These are phyloP conservation scores for Aspergillus luchuensis DNA, from an alignment of 2,329 filamentous ascomycete genomes.

Conservation along the genomic window DNA sequence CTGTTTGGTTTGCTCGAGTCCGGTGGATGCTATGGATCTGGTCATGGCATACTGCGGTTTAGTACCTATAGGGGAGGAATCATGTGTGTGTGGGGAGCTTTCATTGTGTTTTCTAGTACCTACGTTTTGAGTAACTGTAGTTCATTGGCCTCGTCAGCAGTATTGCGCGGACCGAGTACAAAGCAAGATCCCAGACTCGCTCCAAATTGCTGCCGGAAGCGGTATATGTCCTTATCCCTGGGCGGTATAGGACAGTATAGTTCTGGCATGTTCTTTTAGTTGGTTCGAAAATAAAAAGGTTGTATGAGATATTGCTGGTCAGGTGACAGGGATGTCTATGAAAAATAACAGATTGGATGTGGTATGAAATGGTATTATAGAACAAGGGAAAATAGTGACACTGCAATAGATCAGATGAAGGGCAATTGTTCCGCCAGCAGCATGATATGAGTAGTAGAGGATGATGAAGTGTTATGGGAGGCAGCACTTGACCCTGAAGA, in stretches of 20 bases:
- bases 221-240: constrained; percentile 35
- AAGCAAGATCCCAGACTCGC: constrained; percentile 62
- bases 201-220: constrained; percentile 63
- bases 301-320: neutral
- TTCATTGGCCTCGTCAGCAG: constrained; percentile 49
- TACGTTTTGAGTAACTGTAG: constrained; percentile 53
- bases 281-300: neutral
- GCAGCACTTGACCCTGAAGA: neutral
- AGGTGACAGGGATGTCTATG: neutral
- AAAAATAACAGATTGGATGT: neutral
- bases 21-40: constrained; percentile 49
- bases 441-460: neutral
- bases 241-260: constrained; percentile 15
- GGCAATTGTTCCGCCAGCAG: neutral
- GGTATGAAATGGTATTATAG: neutral
- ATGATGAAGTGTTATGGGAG: neutral
- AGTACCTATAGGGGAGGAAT: neutral
- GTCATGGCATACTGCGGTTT: neutral
- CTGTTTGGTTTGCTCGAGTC: constrained; percentile 51
- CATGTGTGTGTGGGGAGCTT: no score
- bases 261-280: neutral
- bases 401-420: neutral
- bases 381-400: neutral
- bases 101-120: neutral
- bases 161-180: constrained; percentile 58